phyloP scores from a whole-genome alignment of 2,329 filamentous ascomycete genomes.

The Aureobasidium sp. region DNA sequence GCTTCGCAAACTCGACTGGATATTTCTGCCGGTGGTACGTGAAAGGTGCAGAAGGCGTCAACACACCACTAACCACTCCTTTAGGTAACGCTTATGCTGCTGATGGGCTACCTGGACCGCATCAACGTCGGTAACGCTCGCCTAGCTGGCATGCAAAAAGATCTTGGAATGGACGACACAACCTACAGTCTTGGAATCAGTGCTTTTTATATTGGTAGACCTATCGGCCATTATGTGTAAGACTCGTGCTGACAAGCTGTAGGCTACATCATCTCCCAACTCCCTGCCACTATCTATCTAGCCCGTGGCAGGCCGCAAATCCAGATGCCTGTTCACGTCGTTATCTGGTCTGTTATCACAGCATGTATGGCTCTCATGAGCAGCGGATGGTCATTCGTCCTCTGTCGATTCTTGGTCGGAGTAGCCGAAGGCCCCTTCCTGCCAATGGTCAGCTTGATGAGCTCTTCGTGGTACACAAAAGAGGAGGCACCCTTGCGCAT shows the following conservation, averaged over 20 bases:
- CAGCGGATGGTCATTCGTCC: constrained; percentile 19
- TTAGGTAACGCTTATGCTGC: not conserved
- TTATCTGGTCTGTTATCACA: not conserved
- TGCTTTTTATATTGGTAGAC: not conserved
- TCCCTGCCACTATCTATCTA: not conserved
- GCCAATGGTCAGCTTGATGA: constrained; percentile 29
- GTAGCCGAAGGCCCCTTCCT: constrained; percentile 40
- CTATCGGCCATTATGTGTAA: not conserved
- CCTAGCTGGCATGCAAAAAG: constrained; percentile 33
- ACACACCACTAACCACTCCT: not conserved
- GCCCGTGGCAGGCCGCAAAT: not conserved
- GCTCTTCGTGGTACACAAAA: constrained; percentile 45
- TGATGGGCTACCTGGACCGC: constrained; percentile 26
- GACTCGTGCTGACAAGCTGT: not conserved
- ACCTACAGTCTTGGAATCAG: not conserved
- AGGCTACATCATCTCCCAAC: not conserved
- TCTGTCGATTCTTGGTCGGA: constrained; percentile 33
- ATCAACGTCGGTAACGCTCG: constrained; percentile 37
- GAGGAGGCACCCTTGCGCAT: not conserved
- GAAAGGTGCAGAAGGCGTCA: not conserved
- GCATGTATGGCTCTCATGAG: not conserved
- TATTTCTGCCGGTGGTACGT: not conserved
- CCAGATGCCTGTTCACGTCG: not conserved
- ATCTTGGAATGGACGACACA: constrained; percentile 24
- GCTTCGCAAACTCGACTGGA: not conserved